Base-by-base conservation (phyloP, 1,284 basidiomycete species). In the Trichosporon coremiiforme region DNA sequence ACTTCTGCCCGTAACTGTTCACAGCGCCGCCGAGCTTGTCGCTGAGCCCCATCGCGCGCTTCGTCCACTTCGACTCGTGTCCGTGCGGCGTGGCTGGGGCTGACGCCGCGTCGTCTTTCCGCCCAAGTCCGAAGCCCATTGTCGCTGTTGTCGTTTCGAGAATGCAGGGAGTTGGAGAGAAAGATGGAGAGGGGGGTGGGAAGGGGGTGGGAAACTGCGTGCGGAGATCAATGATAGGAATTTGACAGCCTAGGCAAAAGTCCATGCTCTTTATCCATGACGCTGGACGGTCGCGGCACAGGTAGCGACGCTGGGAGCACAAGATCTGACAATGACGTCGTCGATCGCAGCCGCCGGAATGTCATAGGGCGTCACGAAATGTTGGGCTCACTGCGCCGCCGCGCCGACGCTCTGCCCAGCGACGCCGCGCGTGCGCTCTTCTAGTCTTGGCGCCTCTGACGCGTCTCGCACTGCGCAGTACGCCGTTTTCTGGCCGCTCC, bases 21-120 rank as follows among this genome's bases (percentile, higher is more conserved):
- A 67, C 57, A 15, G 57, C 60, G 6, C 55, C 66, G 35, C 66
- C 66, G 12, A 60, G 25, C 22, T 45, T 41, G 57, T 67, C 66
- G 66, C 55, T 62, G 25, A 67, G 38, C 25, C 60, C 55, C 47
- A 66, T 53, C 2, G 65, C 65, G 33, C 55, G 53, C 50, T 35
- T 33, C 13, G 20, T 25, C 65, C 65, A 66, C 57, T 60, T 60
- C 29, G 57, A 60, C 29, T 60, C 57, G 57, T 33, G 57, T 5
- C 57, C 57, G 57, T 60, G 57, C 57, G 57, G 57, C 57, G 57
- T 60, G 13, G 57, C 6, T 5, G 57, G 57, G 13, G 57, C 57
- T 4, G 57, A 60, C 2, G 57, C 57, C 57, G 57, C 29, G 1
- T 60, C 57, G 57, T 60, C 57, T 13, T 60, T 60, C 12, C 57